These are phyloP conservation scores for Boletus vermiculosoides DNA, from an alignment of 768 basidiomycete genomes.

Conservation along the genomic window DNA sequence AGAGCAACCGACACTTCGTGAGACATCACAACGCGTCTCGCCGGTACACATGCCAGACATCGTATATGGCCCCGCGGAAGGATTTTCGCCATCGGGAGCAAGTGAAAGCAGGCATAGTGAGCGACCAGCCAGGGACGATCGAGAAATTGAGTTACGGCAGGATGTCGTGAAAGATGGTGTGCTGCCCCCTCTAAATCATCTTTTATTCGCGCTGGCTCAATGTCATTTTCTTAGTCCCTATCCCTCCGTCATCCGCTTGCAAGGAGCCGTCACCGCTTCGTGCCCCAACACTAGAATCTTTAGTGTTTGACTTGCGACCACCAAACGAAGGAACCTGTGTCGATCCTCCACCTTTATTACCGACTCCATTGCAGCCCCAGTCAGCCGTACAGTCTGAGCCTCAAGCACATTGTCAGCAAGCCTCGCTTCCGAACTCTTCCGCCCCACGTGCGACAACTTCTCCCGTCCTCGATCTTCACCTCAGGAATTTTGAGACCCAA, in stretches of 20 bases:
- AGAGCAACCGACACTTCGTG: slow-evolving; percentile 14
- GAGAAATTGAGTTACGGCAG: neutral
- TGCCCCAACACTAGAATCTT: neutral
- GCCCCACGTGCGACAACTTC: neutral
- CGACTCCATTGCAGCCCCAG: neutral
- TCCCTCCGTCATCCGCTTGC: neutral
- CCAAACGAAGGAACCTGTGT: neutral
- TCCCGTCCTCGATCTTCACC: slow-evolving; percentile 7
- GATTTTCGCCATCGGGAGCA: neutral
- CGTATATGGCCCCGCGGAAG: neutral
- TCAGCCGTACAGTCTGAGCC: neutral
- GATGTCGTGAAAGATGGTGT: slow-evolving; percentile 10
- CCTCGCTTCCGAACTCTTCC: neutral
- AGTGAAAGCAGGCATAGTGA: neutral
- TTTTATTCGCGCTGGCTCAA: slow-evolving; percentile 9
- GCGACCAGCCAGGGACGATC: neutral
- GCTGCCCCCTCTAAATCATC: neutral
- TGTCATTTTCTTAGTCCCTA: neutral
- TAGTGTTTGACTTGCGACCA: neutral
- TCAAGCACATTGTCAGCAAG: neutral
- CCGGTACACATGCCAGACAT: slow-evolving; percentile 3
- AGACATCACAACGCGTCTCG: slow-evolving; percentile 13
- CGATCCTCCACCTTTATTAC: neutral
- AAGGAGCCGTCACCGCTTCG: neutral
- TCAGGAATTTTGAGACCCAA: slow-evolving; percentile 1